These are phyloP conservation scores for Thraustochytrium sp. DNA, from an alignment of 352 stramenopile species.

Conservation along the genomic window DNA sequence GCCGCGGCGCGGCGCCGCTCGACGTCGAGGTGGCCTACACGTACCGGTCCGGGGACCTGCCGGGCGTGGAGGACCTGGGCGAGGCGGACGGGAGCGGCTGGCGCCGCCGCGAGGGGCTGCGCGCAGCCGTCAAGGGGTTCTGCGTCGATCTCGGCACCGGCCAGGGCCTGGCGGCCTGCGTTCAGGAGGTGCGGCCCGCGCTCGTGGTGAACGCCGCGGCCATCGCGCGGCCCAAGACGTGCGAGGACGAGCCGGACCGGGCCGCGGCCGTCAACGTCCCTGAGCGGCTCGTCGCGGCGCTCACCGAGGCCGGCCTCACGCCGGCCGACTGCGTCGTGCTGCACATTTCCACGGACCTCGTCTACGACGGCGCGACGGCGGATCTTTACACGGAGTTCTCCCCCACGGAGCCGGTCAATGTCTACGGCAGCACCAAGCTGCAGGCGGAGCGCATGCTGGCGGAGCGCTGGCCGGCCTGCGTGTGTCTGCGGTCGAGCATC, in stretches of 20 bases:
- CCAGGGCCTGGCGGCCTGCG: not conserved
- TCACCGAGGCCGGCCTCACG: not conserved
- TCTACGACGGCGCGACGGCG: conserved; percentile 14
- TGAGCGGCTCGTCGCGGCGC: not conserved
- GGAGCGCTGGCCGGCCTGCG: not conserved
- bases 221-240: conserved; percentile 12
- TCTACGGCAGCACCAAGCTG: conserved; percentile 16
- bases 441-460: not conserved
- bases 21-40: not conserved
- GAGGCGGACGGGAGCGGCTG: not conserved
- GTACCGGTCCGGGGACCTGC: not conserved
- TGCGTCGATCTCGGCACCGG: not conserved
- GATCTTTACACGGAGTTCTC: conserved; percentile 9
- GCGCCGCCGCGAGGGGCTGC: not conserved
- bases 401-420: not conserved
- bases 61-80: not conserved
- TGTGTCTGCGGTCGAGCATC: not conserved
- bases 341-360: conserved; percentile 21
- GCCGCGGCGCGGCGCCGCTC: not conserved
- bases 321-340: not conserved
- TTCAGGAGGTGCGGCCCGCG: not conserved
- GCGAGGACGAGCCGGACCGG: not conserved
- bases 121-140: not conserved
- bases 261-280: conserved; percentile 9
- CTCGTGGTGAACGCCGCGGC: conserved; percentile 21